Percentiles rank a stretch among this genome's conserved stretches.
These are phyloP conservation scores for Lithospermum erythrorhizon DNA, from an alignment of 257 asterid species.

Conservation along the genomic window DNA sequence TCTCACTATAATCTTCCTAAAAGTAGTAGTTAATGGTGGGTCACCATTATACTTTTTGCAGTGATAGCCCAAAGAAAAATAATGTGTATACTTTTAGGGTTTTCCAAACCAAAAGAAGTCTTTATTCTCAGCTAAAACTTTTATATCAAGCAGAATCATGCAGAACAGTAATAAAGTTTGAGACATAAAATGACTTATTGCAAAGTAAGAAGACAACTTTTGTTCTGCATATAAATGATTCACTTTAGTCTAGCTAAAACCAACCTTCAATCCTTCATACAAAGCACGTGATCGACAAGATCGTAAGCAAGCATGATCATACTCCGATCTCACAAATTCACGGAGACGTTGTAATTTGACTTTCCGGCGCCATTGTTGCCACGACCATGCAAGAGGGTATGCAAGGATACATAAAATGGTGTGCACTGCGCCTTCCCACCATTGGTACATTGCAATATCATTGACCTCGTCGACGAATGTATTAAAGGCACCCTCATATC, in stretches of 20 bases:
- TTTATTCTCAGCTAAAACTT: too few relatives aligned
- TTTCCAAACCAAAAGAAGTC: too few relatives aligned
- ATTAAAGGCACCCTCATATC: slow-evolving; percentile 89
- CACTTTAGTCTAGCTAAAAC: slow-evolving; percentile 1
- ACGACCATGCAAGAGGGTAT: slow-evolving; percentile 96
- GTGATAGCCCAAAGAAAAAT: too few relatives aligned
- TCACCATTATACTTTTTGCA: too few relatives aligned
- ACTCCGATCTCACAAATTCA: slow-evolving; percentile 94
- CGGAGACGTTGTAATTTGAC: slow-evolving; percentile 79
- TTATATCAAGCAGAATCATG: too few relatives aligned
- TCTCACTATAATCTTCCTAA: not conserved
- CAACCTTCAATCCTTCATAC: slow-evolving; percentile 94
- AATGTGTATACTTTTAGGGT: too few relatives aligned
- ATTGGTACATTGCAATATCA: slow-evolving; percentile 83
- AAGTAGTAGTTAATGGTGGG: too few relatives aligned
- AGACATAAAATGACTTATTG: too few relatives aligned
- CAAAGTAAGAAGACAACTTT: too few relatives aligned
- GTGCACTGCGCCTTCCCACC: slow-evolving; percentile 99
- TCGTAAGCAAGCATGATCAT: slow-evolving; percentile 96
- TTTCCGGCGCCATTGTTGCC: slow-evolving; percentile 98
- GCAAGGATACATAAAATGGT: slow-evolving; percentile 74
- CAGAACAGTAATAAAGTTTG: too few relatives aligned
- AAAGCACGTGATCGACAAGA: slow-evolving; percentile 99
- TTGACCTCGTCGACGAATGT: slow-evolving; percentile 87
- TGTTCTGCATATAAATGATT: not conserved